These are phyloP conservation scores for Colletotrichum sp. DNA, from an alignment of 2,329 filamentous ascomycete species.

Conservation along the genomic window DNA sequence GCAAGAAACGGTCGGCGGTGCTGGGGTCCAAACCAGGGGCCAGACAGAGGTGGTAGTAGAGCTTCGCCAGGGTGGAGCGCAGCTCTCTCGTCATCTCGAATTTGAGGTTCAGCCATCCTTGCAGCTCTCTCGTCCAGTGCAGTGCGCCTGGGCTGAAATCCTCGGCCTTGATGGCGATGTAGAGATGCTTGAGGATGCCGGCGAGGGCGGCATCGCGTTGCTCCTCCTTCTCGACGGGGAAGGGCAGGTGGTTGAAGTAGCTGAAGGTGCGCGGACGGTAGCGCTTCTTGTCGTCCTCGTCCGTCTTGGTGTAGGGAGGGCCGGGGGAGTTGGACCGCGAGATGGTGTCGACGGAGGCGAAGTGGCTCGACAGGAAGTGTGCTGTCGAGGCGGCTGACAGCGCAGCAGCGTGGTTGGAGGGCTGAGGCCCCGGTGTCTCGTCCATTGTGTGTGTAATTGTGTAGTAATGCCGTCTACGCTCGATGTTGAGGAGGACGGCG, in stretches of 20 bases:
- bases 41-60: conserved; percentile 93
- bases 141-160: conserved; percentile 93
- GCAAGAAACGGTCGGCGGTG: conserved; percentile 88
- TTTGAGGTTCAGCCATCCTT: conserved; percentile 94
- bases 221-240: conserved; percentile 80
- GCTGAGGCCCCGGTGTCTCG: conserved; percentile 34
- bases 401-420: conserved; percentile 36
- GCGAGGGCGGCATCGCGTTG: conserved; percentile 80
- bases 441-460: conserved; percentile 30
- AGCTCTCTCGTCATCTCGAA: conserved; percentile 92
- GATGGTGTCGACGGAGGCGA: conserved; percentile 67
- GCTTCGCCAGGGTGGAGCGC: conserved; percentile 80
- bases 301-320: conserved; percentile 54
- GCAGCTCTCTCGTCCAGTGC: conserved; percentile 96
- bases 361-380: conserved; percentile 41
- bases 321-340: conserved; percentile 89
- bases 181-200: conserved; percentile 92
- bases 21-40: conserved; percentile 86
- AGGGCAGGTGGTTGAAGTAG: conserved; percentile 90
- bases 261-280: conserved; percentile 91
- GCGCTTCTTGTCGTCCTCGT: conserved; percentile 63
- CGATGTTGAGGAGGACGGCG: background rate
- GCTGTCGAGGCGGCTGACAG: conserved; percentile 37
- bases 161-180: conserved; percentile 87
- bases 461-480: background rate